Evolutionary conservation across 495 filamentous ascomycete species (phyloP).

Genomic region (Talaromyces wortmannii): DNA sequence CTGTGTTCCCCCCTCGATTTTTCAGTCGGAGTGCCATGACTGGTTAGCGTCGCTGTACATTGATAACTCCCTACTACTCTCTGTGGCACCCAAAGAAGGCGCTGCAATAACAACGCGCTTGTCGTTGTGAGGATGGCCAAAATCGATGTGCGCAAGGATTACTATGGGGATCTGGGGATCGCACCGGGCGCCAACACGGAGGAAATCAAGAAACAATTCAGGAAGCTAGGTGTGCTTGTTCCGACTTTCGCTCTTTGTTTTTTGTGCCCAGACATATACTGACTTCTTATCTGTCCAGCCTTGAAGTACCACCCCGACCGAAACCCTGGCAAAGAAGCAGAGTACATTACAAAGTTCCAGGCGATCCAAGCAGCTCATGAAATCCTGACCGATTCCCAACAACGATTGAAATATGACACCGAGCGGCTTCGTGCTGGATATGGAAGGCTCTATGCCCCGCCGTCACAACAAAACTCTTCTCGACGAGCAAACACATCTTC

Average conservation of each 20-base stretch:
- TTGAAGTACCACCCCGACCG: constrained; percentile 85
- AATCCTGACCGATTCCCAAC: constrained; percentile 61
- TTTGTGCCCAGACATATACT: background rate
- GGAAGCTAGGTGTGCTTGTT: constrained; percentile 62
- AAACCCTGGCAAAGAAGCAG: constrained; percentile 73
- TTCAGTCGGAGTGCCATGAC: background rate
- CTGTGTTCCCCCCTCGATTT: background rate
- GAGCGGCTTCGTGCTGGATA: constrained; percentile 50
- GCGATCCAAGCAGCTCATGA: constrained; percentile 82
- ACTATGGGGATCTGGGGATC: constrained; percentile 80
- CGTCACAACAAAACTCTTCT: constrained; percentile 19
- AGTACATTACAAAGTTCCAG: constrained; percentile 75
- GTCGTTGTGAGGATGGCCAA: constrained; percentile 58
- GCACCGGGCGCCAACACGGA: constrained; percentile 51
- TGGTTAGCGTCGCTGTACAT: background rate
- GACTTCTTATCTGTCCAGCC: constrained; percentile 38
- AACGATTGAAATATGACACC: constrained; percentile 70
- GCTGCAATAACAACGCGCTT: background rate
- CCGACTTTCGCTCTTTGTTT: background rate
- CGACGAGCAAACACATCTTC: constrained; percentile 20
- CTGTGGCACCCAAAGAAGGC: background rate
- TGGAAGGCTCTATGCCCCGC: constrained; percentile 28
- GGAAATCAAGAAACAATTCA: constrained; percentile 82
- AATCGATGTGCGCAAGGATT: constrained; percentile 65
- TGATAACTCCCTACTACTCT: background rate